These are phyloP conservation scores for Penicillium sp. DNA, from an alignment of 2,329 filamentous ascomycete genomes.

Conservation along the genomic window DNA sequence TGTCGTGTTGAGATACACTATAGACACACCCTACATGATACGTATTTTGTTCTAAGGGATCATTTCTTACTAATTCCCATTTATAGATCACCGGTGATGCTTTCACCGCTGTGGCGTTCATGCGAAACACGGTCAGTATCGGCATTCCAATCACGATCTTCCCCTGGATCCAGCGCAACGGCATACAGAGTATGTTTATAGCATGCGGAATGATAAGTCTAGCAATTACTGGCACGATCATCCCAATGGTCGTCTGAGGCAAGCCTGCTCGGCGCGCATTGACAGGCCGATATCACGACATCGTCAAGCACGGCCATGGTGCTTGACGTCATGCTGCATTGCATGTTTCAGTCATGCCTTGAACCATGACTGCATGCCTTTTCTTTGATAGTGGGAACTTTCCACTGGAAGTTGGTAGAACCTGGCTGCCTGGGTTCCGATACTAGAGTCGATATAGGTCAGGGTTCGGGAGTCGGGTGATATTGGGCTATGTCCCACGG, in stretches of 20 bases:
- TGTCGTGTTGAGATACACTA: background rate
- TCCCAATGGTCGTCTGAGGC: conserved; percentile 26
- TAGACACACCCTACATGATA: background rate
- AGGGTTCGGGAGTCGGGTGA: background rate
- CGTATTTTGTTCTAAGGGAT: background rate
- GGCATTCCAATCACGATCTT: conserved; percentile 31
- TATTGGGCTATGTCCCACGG: background rate
- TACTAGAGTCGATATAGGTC: background rate
- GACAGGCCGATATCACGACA: conserved; percentile 14
- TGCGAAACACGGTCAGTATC: conserved; percentile 34
- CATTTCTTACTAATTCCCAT: background rate
- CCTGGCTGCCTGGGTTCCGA: background rate
- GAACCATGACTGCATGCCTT: background rate
- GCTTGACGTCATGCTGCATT: background rate
- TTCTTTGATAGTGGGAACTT: background rate
- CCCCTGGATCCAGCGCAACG: conserved; percentile 28
- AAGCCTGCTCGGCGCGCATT: conserved; percentile 16
- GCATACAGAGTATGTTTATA: conserved; percentile 29
- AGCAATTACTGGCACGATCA: conserved; percentile 13
- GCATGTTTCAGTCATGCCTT: background rate
- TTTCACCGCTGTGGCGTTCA: conserved; percentile 32
- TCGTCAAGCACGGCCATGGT: conserved; percentile 9
- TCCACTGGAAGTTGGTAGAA: background rate
- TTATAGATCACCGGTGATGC: conserved; percentile 25
- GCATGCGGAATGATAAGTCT: conserved; percentile 27